Percentiles rank a stretch among this genome's conserved stretches.
Evolutionary conservation across 306 rosid species (phyloP).

Genomic region (Vicia villosa): DNA sequence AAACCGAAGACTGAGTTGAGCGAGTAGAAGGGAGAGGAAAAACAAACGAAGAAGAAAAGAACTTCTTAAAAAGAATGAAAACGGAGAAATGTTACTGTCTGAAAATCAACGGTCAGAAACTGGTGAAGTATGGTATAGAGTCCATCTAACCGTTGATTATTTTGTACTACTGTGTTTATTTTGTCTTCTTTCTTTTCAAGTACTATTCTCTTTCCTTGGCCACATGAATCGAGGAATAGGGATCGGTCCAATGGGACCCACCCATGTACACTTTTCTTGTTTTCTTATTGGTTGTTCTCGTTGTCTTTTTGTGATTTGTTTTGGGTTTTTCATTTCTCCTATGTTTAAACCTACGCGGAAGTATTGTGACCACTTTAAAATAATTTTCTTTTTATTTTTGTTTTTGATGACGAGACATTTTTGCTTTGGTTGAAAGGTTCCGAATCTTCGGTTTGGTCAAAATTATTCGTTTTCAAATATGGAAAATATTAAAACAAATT

Average conservation of each 20-base stretch:
- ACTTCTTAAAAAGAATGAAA: background rate
- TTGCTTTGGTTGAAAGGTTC: background rate
- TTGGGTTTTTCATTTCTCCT: constrained; percentile 23
- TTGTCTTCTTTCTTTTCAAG: background rate
- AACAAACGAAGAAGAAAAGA: background rate
- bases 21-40: background rate
- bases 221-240: constrained; percentile 32
- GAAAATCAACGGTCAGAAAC: constrained; percentile 26
- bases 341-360: constrained; percentile 37
- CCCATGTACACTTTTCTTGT: constrained; percentile 40
- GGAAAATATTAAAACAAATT: background rate
- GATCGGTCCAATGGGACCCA: constrained; percentile 38
- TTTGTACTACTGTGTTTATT: background rate
- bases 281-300: constrained; percentile 19
- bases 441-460: constrained; percentile 22
- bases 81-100: background rate
- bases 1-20: background rate
- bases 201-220: constrained; percentile 13
- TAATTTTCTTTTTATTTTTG: background rate
- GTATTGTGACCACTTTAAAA: constrained; percentile 35
- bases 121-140: background rate
- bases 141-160: constrained; percentile 13
- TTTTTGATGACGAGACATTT: background rate
- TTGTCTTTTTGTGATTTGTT: background rate
- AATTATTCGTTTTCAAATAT: background rate